Evolutionary conservation across 768 basidiomycete genomes (phyloP), one percentile per base, ranked within the genome.

Genomic region (Mycena crocata): DNA sequence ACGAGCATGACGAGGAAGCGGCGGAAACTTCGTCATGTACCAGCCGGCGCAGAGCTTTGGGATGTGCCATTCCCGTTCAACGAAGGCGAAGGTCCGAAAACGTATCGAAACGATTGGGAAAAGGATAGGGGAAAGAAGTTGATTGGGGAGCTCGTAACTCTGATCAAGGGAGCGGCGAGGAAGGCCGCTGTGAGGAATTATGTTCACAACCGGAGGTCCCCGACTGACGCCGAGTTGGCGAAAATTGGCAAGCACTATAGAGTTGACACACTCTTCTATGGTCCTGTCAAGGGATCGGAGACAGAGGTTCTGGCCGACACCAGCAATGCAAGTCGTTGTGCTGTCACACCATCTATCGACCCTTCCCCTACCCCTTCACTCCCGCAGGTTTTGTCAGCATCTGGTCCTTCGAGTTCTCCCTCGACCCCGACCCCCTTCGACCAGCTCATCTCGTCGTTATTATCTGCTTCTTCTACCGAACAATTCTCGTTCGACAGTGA

Each of bases 1-100:
- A 50, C n/a, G 8, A 31, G 72, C 21, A 72, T 82, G 8, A 50
- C 71, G 23, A 93, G 92, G 77, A 88, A 86, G 66, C 85, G 65
- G 13, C 57, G 92, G 31, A 91, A 86, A 70, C 79, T 93, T 17
- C 83, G 82, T 62, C 78, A 81, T 12, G 92, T 94, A 17, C 93
- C 93, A 35, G 93, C 93, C 24, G 93, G 93, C 14, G 93, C 93
- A 1, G 83, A 76, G 1, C 92, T 93, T 72, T 94, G 93, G 93
- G 92, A 93, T 70, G 86, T 94, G 0, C 93, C 93, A 0, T 94
- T 89, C 75, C 93, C 93, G 8, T 94, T 94, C 68, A 77, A 76
- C 42, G 79, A 83, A 51, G 93, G 91, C 31, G 90, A 94, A 69
- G 93, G 90, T 2, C 91, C 93, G 2, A 74, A 84, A 21, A 80